These are phyloP conservation scores for Apiotrichum gracile DNA, from an alignment of 1,284 basidiomycete genomes.

Conservation along the genomic window DNA sequence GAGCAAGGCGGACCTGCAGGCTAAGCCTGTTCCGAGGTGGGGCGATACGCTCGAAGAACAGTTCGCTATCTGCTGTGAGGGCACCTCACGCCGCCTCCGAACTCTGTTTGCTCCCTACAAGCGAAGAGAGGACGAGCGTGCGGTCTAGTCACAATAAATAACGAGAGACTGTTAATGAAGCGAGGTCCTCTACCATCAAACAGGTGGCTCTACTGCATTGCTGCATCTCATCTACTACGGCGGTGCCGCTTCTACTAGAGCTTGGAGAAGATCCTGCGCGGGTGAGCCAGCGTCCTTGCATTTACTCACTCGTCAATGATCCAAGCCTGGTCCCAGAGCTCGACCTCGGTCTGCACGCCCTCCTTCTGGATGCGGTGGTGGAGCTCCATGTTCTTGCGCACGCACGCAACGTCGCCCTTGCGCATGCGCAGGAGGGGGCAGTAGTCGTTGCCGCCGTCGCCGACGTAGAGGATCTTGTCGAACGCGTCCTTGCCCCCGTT, in stretches of 20 bases:
- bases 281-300: not conserved
- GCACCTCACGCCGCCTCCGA: too few relatives aligned
- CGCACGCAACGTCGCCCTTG: slow-evolving; percentile 58
- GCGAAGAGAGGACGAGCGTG: too few relatives aligned
- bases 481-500: slow-evolving; percentile 57
- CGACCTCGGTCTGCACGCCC: slow-evolving; percentile 64
- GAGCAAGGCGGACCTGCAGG: too few relatives aligned
- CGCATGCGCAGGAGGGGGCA: slow-evolving; percentile 81
- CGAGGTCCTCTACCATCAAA: too few relatives aligned
- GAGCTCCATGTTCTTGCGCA: slow-evolving; percentile 68
- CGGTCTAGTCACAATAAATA: too few relatives aligned
- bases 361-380: slow-evolving; percentile 67
- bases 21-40: too few relatives aligned
- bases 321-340: slow-evolving; percentile 89
- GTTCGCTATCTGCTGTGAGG: too few relatives aligned
- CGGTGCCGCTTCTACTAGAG: not conserved
- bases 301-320: slow-evolving; percentile 68
- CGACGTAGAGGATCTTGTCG: slow-evolving; percentile 82
- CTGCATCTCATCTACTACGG: not conserved
- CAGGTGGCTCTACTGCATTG: not conserved
- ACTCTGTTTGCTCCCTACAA: too few relatives aligned
- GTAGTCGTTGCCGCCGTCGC: slow-evolving; percentile 93
- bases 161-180: too few relatives aligned
- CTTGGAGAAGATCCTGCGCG: slow-evolving; percentile 10
- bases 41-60: too few relatives aligned